phyloP scores from a whole-genome alignment of 2,329 filamentous ascomycete species.

The Thyridium curvatum region DNA sequence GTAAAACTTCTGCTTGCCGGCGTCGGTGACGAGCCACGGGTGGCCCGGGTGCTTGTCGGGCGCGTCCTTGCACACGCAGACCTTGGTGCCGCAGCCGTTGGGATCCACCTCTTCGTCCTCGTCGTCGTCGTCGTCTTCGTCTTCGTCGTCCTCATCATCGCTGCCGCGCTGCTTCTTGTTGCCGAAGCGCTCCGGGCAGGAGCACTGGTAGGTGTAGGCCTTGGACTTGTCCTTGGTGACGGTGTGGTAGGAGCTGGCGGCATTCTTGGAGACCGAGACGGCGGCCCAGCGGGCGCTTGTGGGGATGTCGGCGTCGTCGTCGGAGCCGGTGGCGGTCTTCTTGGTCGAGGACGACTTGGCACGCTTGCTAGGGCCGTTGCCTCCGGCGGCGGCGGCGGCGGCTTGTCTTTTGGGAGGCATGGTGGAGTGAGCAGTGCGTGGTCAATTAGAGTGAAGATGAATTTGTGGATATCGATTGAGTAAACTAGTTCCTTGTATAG shows the following conservation, averaged over 20 bases:
- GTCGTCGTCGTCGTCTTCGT: slow-evolving; percentile 8
- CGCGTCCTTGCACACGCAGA: slow-evolving; percentile 25
- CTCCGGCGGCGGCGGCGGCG: too few species aligned
- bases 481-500: too few species aligned
- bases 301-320: too few species aligned
- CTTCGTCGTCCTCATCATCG: slow-evolving; percentile 9
- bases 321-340: too few species aligned
- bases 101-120: slow-evolving; percentile 10
- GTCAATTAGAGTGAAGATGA: too few species aligned
- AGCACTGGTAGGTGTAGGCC: slow-evolving; percentile 19
- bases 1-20: slow-evolving; percentile 23
- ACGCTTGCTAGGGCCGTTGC: too few species aligned
- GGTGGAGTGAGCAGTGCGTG: too few species aligned
- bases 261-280: slow-evolving; percentile 26
- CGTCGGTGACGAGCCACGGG: slow-evolving; percentile 21
- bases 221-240: slow-evolving; percentile 15
- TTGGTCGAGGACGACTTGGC: too few species aligned
- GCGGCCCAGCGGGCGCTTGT: slow-evolving; percentile 14
- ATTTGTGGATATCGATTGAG: too few species aligned
- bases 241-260: slow-evolving; percentile 19
- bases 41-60: slow-evolving; percentile 22
- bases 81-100: slow-evolving; percentile 17
- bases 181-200: slow-evolving; percentile 15
- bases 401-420: too few species aligned
- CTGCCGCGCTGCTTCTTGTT: slow-evolving; percentile 1